Conservation (phyloP, 768 basidiomycete genomes). For the Suillus decipiens region DNA sequence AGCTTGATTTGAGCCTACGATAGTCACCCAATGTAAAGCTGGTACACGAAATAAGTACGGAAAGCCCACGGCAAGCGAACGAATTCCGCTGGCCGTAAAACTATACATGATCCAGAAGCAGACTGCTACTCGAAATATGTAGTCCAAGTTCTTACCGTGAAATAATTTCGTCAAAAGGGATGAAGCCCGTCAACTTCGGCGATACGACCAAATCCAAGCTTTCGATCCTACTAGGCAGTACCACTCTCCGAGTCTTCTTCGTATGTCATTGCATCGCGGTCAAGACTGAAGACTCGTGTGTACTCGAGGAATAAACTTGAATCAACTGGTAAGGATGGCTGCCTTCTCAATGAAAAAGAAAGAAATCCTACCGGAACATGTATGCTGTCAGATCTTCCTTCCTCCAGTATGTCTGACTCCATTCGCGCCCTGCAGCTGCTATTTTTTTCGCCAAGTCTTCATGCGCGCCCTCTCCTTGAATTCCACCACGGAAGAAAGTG, state of each 20-base stretch:
- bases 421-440: conserved; percentile 54
- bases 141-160: no score
- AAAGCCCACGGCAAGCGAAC: no score
- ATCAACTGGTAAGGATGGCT: neutral
- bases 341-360: neutral
- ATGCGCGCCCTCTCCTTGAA: conserved; percentile 56
- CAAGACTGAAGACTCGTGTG: conserved; percentile 47
- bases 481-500: conserved; percentile 71
- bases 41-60: no score
- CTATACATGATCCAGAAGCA: no score
- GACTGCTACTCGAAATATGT: no score
- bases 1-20: no score
- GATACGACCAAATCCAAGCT: no score
- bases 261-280: conserved; percentile 44
- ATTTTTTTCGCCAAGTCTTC: conserved; percentile 60
- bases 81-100: no score
- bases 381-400: conserved; percentile 62
- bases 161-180: no score
- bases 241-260: conserved; percentile 1
- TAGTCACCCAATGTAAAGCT: no score
- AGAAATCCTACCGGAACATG: conserved; percentile 48
- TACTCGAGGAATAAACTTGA: conserved; percentile 52
- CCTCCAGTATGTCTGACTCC: conserved; percentile 62
- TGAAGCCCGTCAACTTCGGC: neutral
- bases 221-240: neutral